A percentile compares a stretch with the other conserved stretches of the same genome.
Evolutionary conservation across 2,329 filamentous ascomycete genomes (phyloP).

Genomic region (Sporothrix luriei): DNA sequence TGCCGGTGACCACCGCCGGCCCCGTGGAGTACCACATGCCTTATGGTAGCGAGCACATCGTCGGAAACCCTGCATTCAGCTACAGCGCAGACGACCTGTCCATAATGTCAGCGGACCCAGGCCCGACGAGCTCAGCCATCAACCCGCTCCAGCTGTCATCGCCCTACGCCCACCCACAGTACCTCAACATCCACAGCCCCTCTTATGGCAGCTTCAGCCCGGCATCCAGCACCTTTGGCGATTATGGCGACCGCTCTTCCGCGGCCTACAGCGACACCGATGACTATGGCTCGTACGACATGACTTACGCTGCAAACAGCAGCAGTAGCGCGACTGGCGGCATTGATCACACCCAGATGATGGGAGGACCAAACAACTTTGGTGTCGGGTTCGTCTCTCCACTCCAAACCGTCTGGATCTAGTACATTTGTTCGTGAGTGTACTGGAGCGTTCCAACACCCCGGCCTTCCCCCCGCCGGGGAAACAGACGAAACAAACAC

Average conservation of each 20-base stretch:
- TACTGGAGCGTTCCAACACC: constrained; percentile 39
- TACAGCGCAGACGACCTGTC: constrained; percentile 67
- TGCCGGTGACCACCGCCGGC: constrained; percentile 46
- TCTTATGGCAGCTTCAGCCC: constrained; percentile 64
- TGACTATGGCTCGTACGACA: constrained; percentile 56
- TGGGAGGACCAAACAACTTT: constrained; percentile 53
- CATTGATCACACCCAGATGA: constrained; percentile 50
- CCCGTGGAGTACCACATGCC: constrained; percentile 50
- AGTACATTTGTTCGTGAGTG: constrained; percentile 39
- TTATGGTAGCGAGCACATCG: constrained; percentile 47
- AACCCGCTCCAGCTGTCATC: constrained; percentile 61
- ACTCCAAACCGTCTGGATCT: constrained; percentile 64
- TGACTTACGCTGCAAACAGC: constrained; percentile 47
- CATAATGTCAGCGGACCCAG: constrained; percentile 52
- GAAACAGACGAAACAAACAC: constrained; percentile 19
- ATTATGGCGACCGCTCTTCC: constrained; percentile 48
- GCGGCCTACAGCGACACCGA: constrained; percentile 65
- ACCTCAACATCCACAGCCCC: constrained; percentile 65
- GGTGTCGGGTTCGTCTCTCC: constrained; percentile 65
- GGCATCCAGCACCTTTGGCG: constrained; percentile 61
- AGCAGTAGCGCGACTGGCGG: constrained; percentile 24
- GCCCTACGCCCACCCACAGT: constrained; percentile 58
- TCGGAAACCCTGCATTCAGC: constrained; percentile 59
- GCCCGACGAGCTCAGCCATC: constrained; percentile 51
- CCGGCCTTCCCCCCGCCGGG: constrained; percentile 25